Evolutionary conservation across 139 green algal genomes (phyloP), one percentile per base, ranked within the genome.

Genomic region (Tetraselmis striata): DNA sequence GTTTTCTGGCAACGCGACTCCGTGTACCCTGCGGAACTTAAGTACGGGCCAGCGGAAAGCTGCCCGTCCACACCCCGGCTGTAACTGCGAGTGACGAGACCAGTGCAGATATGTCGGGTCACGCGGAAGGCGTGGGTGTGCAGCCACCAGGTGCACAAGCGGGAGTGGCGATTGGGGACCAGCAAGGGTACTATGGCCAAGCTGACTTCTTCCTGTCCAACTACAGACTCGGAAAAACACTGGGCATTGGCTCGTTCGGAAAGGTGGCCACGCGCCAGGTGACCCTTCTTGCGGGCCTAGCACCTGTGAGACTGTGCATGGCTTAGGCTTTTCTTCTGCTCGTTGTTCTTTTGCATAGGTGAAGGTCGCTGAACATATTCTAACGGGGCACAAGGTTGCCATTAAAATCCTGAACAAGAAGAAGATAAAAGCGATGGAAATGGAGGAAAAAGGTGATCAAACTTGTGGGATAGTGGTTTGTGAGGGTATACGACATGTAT

Each of bases 401-500:
- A 98, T 99, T 80, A 99, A 99, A 83, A 99, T 99, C 79, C 84
- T 99, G 26, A 99, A 99, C 86, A 84, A 93, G n/a, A 94, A 94
- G 80, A 99, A 99, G 88, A 99, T 99, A 28, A 96, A 96, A 87
- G 90, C 95, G 26, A 99, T 99, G 96, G 97, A 99, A 82, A 99
- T 99, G 97, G 97, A 99, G 59, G 97, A 99, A 82, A 99, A 99
- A 85, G 93, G 94, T 95, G 11, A 67, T 67, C 11, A 25, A 67
- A 5, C 11, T 67, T 67, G 5, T 25, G 45, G 45, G 5, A 67
- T 67, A 25, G 45, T 18, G 5, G 45, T 18, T 67, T 18, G 45
- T 67, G 45, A n/a, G n/a, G n/a, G n/a, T n/a, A n/a, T n/a, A n/a
- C n/a, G n/a, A n/a, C n/a, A n/a, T n/a, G n/a, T n/a, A n/a, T n/a